Evolutionary conservation across 495 filamentous ascomycete genomes (phyloP).

Genomic region (Staphylotrichum longicolle): DNA sequence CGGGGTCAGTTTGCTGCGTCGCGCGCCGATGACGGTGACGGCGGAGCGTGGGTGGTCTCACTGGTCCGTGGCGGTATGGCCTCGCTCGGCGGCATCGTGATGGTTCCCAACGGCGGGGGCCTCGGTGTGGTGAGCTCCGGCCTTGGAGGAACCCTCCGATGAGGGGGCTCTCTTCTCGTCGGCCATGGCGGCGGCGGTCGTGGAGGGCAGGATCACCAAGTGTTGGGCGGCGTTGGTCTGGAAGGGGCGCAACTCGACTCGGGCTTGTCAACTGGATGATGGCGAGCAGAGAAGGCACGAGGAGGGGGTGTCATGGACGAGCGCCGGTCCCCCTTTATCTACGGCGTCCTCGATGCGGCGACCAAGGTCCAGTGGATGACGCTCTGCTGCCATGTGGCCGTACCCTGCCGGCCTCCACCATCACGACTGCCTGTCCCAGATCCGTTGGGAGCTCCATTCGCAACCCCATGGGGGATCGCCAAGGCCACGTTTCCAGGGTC

Average conservation of each 20-base stretch:
- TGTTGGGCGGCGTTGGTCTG: conserved; percentile 3
- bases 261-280: not conserved
- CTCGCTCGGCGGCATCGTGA: conserved; percentile 55
- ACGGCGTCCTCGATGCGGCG: not conserved
- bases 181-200: conserved; percentile 14
- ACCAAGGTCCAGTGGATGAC: not conserved
- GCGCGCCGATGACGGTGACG: too few species aligned
- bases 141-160: conserved; percentile 18
- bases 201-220: not conserved
- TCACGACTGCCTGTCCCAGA: not conserved
- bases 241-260: conserved; percentile 5
- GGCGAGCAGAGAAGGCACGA: conserved; percentile 4
- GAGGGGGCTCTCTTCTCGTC: conserved; percentile 21
- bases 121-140: conserved; percentile 11
- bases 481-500: not conserved
- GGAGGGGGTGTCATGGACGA: not conserved
- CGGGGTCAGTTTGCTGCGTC: conserved; percentile 14
- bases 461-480: conserved; percentile 14
- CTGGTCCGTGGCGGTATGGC: conserved; percentile 61
- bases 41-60: conserved; percentile 30
- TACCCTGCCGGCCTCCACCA: conserved; percentile 7
- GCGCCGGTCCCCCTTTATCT: not conserved
- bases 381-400: conserved; percentile 2
- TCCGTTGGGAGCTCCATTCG: not conserved
- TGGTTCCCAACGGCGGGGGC: not conserved